Conservation (phyloP, 495 filamentous ascomycete genomes). For the Aspergillus bertholletiae region DNA sequence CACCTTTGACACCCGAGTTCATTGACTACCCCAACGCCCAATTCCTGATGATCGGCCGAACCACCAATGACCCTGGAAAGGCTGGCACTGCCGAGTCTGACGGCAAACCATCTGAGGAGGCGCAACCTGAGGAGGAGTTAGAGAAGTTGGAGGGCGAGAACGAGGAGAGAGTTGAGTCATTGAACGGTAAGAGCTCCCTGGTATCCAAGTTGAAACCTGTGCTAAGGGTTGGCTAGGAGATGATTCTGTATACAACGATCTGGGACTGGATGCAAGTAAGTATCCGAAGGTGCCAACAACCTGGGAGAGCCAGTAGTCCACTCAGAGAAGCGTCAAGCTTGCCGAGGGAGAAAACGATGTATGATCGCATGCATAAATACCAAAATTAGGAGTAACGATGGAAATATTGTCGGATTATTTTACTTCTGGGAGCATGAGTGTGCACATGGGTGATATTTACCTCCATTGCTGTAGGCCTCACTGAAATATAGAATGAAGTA, state of each 20-base stretch:
- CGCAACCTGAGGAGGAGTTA: conserved; percentile 57
- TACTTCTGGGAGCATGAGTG: background rate
- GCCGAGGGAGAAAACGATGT: background rate
- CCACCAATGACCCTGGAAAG: conserved; percentile 54
- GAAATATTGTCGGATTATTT: background rate
- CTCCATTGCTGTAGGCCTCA: no score
- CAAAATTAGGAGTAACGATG: background rate
- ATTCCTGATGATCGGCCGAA: conserved; percentile 78
- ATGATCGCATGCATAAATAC: no score
- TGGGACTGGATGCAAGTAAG: conserved; percentile 48
- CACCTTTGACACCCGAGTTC: conserved; percentile 68
- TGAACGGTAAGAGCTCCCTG: conserved; percentile 47
- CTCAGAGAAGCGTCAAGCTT: no score
- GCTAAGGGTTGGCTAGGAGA: no score
- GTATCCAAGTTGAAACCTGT: no score
- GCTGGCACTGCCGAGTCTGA: conserved; percentile 57
- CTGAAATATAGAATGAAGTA: no score
- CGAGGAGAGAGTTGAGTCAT: conserved; percentile 52
- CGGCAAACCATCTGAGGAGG: conserved; percentile 55
- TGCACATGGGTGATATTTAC: no score
- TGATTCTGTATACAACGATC: conserved; percentile 50
- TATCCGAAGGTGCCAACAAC: conserved; percentile 48
- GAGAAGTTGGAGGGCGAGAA: conserved; percentile 61
- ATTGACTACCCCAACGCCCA: conserved; percentile 78
- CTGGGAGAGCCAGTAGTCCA: conserved; percentile 37